A percentile compares a stretch with the other conserved stretches of the same genome.
Evolutionary conservation across 2,329 filamentous ascomycete species (phyloP).

Genomic region (Acarospora socialis): DNA sequence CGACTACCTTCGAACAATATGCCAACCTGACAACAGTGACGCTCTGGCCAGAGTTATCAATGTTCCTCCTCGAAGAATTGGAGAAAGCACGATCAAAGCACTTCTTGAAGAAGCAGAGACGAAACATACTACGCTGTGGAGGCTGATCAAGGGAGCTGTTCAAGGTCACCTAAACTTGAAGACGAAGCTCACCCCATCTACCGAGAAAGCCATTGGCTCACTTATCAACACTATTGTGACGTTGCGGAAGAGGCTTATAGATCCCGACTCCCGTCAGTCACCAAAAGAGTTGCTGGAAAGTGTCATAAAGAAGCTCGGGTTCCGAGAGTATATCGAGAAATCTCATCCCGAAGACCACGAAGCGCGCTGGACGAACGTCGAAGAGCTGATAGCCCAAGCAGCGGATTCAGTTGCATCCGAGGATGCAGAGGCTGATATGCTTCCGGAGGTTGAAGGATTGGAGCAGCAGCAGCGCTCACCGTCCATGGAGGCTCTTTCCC

Average conservation of each 20-base stretch:
- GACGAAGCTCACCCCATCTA: constrained; percentile 40
- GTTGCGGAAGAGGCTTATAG: constrained; percentile 39
- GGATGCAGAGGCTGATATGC: constrained; percentile 37
- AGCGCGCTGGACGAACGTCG: constrained; percentile 71
- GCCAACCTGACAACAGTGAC: constrained; percentile 77
- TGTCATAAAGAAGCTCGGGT: constrained; percentile 50
- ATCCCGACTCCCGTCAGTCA: constrained; percentile 25
- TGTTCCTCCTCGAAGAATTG: constrained; percentile 64
- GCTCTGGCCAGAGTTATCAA: constrained; percentile 75
- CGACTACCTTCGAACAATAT: constrained; percentile 76
- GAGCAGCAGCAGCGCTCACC: constrained; percentile 41
- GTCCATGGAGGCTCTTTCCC: constrained; percentile 52
- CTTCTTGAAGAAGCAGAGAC: constrained; percentile 65
- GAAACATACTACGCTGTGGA: constrained; percentile 58
- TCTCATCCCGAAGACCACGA: constrained; percentile 63
- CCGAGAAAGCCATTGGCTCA: constrained; percentile 41
- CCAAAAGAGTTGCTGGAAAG: constrained; percentile 39
- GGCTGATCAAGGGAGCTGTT: constrained; percentile 46
- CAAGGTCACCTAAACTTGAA: constrained; percentile 37
- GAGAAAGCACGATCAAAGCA: constrained; percentile 60
- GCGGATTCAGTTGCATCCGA: constrained; percentile 32
- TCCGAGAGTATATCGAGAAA: constrained; percentile 58
- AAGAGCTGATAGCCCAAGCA: constrained; percentile 72
- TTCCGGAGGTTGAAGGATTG: constrained; percentile 56
- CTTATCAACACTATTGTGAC: constrained; percentile 48